Evolutionary conservation across 2,329 filamentous ascomycete genomes (phyloP).

Genomic region (Aureobasidium sp.): DNA sequence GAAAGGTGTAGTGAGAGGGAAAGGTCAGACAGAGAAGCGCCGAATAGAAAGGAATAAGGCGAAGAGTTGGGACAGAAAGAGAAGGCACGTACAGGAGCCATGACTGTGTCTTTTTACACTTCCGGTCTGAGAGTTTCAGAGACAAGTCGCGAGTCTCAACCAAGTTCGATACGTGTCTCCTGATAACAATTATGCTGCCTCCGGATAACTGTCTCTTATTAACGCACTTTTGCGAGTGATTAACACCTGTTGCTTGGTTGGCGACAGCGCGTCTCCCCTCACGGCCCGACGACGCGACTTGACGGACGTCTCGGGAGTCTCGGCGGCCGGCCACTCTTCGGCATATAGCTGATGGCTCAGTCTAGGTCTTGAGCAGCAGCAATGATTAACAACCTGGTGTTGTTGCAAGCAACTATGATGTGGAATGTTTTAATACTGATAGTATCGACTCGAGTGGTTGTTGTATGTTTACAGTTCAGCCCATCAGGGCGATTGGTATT

Average conservation of each 20-base stretch:
- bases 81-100: slow-evolving; percentile 16
- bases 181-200: not conserved
- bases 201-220: not conserved
- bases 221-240: not conserved
- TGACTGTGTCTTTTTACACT: slow-evolving; percentile 2
- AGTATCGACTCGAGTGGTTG: not conserved
- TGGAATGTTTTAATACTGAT: not conserved
- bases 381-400: not conserved
- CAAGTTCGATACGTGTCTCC: not conserved
- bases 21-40: slow-evolving; percentile 1
- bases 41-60: slow-evolving; percentile 5
- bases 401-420: not conserved
- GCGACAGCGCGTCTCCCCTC: slow-evolving; percentile 8
- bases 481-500: slow-evolving; percentile 5
- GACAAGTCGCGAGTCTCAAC: not conserved
- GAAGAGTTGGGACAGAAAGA: slow-evolving; percentile 11
- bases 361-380: not conserved
- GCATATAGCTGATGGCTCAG: not conserved
- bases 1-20: not conserved
- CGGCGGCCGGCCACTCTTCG: slow-evolving; percentile 4
- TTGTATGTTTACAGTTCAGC: slow-evolving; percentile 8
- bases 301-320: not conserved
- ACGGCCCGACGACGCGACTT: slow-evolving; percentile 9
- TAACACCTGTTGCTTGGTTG: slow-evolving; percentile 2
- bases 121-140: not conserved